Evolutionary conservation across 305 asterid genomes (phyloP).

Genomic region (Fraxinus sp.): DNA sequence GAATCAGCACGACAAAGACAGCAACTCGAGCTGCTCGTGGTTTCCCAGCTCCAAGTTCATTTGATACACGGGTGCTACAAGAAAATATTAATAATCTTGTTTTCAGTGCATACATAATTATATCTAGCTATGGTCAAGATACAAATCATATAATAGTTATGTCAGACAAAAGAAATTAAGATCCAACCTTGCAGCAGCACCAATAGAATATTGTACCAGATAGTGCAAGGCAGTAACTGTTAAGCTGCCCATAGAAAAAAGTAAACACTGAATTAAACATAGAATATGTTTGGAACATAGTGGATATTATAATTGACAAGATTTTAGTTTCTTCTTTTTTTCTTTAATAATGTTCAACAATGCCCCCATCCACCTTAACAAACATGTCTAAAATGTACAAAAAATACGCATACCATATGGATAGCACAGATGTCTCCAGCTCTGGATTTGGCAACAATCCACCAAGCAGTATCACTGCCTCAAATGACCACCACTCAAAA

Average conservation of each 20-base stretch:
- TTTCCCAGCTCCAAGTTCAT: slow-evolving; percentile 53
- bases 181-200: slow-evolving; percentile 53
- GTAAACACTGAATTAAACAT: neutral
- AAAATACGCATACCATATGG: slow-evolving; percentile 37
- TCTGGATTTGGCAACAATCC: slow-evolving; percentile 53
- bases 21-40: slow-evolving; percentile 35
- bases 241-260: slow-evolving; percentile 32
- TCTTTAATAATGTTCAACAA: neutral
- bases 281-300: neutral
- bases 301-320: neutral
- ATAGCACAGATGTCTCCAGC: slow-evolving; percentile 45
- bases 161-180: neutral
- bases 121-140: neutral
- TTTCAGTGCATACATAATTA: neutral
- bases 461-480: slow-evolving; percentile 43
- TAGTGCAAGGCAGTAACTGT: slow-evolving; percentile 37
- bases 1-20: slow-evolving; percentile 26
- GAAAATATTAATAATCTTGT: neutral
- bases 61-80: slow-evolving; percentile 48
- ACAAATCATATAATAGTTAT: neutral
- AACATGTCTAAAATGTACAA: neutral
- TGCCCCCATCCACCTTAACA: neutral
- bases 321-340: neutral
- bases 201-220: slow-evolving; percentile 39
- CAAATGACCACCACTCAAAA: slow-evolving; percentile 65